Base-by-base conservation (phyloP, 2,329 filamentous ascomycete species). In the Xenoacremonium recifei region DNA sequence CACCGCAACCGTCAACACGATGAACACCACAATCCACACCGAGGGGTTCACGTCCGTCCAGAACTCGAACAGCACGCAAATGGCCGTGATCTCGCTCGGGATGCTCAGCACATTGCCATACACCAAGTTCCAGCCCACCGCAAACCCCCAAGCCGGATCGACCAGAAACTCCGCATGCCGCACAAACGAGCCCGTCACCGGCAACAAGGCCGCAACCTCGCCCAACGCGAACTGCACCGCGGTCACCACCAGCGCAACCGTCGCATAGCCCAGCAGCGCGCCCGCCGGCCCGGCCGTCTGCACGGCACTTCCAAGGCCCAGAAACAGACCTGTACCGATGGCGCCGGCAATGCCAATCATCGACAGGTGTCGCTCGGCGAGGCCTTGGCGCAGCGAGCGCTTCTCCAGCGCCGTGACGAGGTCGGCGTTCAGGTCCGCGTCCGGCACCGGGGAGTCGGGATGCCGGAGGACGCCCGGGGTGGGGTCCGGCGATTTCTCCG, bases 311-410 rank as follows among this genome's bases (percentile, higher is more conserved):
- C 79, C 78, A 23, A 79, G 74, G 15, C 78, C 76, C 27, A 82
- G 75, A 58, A 82, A 82, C 37, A 82, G 70, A 40, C 79, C 78
- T 35, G 79, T 80, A 50, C 79, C 78, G 45, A 82, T 81, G 45
- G 77, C 75, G 39, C 79, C 79, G 38, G 78, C 78, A 42, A 83
- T 80, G 52, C 76, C 79, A 47, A 82, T 71, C 77, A 82, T 81
- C 50, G 79, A 77, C 47, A 83, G 66, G 60, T 82, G 79, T 68
- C 60, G 40, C 46, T 59, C 56, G 3, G 46, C 44, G 11, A 59
- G 44, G 13, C 56, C 56, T 38, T 55, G 55, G 35, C 54, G 47
- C 2, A 59, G 52, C 16, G 39, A 48, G n/a, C 40, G 42, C 38
- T 57, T 42, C 35, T 59, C 55, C 3, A 47, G 47, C 10, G 37